A percentile compares a stretch with the other conserved stretches of the same genome.
Conservation (phyloP, 2,329 filamentous ascomycete species). For the Xylaria sp. region DNA sequence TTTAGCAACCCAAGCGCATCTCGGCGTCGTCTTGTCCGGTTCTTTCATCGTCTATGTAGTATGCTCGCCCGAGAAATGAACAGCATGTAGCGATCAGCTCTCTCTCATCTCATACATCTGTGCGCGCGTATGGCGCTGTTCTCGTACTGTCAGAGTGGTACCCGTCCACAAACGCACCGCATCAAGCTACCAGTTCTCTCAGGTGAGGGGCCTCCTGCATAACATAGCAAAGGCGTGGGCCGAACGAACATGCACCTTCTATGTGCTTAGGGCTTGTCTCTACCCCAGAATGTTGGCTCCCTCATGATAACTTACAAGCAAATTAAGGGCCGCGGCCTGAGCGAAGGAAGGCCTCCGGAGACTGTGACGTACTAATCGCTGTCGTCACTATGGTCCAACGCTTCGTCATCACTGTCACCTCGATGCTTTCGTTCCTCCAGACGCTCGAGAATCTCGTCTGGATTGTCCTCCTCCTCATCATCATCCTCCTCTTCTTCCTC, state of each 20-base stretch:
- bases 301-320: not conserved
- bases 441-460: constrained; percentile 28
- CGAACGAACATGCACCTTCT: not conserved
- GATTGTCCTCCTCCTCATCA: constrained; percentile 42
- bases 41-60: no score
- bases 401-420: constrained; percentile 28
- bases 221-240: no score
- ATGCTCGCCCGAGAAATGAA: no score
- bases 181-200: no score
- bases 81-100: no score
- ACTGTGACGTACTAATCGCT: constrained; percentile 42
- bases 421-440: constrained; percentile 12
- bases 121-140: no score
- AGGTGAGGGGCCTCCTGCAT: no score
- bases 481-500: constrained; percentile 44
- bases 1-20: no score
- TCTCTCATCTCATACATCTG: no score
- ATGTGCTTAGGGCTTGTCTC: not conserved
- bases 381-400: constrained; percentile 47
- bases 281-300: not conserved
- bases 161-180: no score
- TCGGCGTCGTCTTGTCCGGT: no score
- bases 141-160: no score
- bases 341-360: not conserved
- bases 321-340: not conserved